Percentiles rank a stretch among this genome's conserved stretches.
phyloP scores from a whole-genome alignment of 2,329 filamentous ascomycete species.

The Bipolaris oryzae region DNA sequence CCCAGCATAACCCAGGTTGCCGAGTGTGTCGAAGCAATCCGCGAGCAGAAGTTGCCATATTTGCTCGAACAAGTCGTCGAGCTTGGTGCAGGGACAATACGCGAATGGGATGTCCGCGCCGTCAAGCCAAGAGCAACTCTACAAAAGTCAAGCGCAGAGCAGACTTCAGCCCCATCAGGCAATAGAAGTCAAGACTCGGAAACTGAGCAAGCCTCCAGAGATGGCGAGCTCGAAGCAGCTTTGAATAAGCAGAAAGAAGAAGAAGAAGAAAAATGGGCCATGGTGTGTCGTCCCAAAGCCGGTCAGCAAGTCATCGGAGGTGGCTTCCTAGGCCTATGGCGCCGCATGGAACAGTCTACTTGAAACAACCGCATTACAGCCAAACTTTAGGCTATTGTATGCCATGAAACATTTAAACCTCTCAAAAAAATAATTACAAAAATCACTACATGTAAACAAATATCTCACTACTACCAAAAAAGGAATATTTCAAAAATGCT shows the following conservation, averaged over 20 bases:
- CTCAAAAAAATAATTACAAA: neutral
- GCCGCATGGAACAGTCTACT: conserved; percentile 35
- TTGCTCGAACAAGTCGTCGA: conserved; percentile 66
- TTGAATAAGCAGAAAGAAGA: conserved; percentile 33
- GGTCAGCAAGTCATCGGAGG: conserved; percentile 45
- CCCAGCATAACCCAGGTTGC: conserved; percentile 80
- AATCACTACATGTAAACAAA: too few relatives aligned
- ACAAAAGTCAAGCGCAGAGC: conserved; percentile 27
- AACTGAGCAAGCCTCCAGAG: conserved; percentile 33
- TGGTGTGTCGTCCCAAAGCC: conserved; percentile 48
- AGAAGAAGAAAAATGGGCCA: conserved; percentile 41
- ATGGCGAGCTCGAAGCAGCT: conserved; percentile 36
- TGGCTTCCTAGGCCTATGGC: conserved; percentile 47
- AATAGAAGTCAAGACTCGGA: conserved; percentile 24
- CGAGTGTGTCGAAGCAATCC: conserved; percentile 64
- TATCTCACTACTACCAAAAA: neutral
- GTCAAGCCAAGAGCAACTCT: conserved; percentile 50
- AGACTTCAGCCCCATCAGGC: conserved; percentile 12
- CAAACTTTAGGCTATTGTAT: neutral
- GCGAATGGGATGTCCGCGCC: conserved; percentile 68
- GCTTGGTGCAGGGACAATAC: conserved; percentile 60
- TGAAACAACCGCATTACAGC: neutral
- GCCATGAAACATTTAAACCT: neutral
- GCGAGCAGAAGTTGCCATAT: conserved; percentile 61
- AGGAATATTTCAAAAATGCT: conserved; percentile 22